Base-by-base conservation (phyloP, 2,329 filamentous ascomycete species). In the Seiridium cupressi region DNA sequence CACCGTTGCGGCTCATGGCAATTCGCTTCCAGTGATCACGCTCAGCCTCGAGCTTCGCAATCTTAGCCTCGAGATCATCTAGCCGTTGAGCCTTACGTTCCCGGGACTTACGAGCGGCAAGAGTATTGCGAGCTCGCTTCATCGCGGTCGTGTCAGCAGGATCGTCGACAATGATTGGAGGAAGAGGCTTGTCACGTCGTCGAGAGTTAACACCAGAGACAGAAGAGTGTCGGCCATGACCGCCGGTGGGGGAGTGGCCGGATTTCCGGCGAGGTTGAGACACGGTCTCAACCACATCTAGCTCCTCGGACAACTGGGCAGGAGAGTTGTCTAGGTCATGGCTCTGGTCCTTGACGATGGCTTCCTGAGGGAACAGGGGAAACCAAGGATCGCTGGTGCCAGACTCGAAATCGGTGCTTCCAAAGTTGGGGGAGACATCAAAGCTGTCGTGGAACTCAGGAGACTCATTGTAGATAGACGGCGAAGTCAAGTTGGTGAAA, bases 111-210 rank as follows among this genome's bases (percentile, higher is more conserved):
- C 94, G 92, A 69, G 94, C 94, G 18, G 94, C 94, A 74, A 96
- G 85, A 7, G 93, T 96, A 75, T 97, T 98, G 66, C 93, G 90
- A 55, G 93, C 93, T 74, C 94, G 91, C 87, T 97, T 97, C 82
- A 93, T 85, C 26, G 92, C 92, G n/a, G 90, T 74, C 8, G 84
- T 85, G 70, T 97, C 93, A 47, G 68, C 78, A 1, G 88, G 85
- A 67, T 97, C 91, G 35, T 89, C 85, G 44, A 93, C 85, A 62
- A 89, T 79, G 72, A 97, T 93, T 5, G 89, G 88, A 63, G 90
- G 89, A 59, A 96, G 80, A 63, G 90, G 88, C 82, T 93, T 94
- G 71, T 92, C 88, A 64, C 91, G 90, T 73, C 90, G 89, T 66
- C 91, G 89, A 68, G 89, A 78, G 70, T 78, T 84, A 59, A 96